Base-by-base conservation (phyloP, 768 basidiomycete species). In the Lactifluus subvellereus region DNA sequence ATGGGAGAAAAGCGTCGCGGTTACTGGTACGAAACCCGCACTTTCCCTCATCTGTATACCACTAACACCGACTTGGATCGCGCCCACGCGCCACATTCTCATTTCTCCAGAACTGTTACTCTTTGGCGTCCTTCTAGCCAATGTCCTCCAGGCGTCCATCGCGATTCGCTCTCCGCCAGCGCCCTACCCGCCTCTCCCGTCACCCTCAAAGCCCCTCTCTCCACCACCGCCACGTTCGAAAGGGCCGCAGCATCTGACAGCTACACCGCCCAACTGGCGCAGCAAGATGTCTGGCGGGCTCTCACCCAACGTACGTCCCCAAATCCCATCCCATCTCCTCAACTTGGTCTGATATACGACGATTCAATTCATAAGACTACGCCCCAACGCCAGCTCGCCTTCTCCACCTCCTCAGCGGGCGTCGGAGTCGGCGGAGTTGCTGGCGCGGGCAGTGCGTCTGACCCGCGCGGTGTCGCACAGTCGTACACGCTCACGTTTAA, bases 361-460 rank as follows among this genome's bases (percentile, higher is more conserved):
- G 13, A 43, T 18, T n/a, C 43, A 47, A 47, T n/a, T 0, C n/a
- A 8, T 22, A 22, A 68, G 67, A 63, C 51, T 20, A 68, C 67
- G 4, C 67, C 65, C 6, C 67, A 68, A 52, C 61, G 67, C 51
- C 67, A 68, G 43, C 65, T 59, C 18, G 61, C 67, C 20, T 68
- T 68, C 61, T 66, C 67, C 13, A 53, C 54, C 1, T 59, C 64
- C 27, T 47, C 56, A 0, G 27, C 47, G n/a, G 16, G 30, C 14
- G 11, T 11, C 35, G 22, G 20, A 16, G 37, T 40, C 4, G 20
- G 43, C 22, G 52, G 27, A 3, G 49, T 50, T 33, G 55, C 53
- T 5, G 30, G 52, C 9, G 38, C 32, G 8, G 58, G 58, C 5
- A 14, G 35, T 37, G 47, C 58, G 27, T 68, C 67, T 4, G 67